Percentiles rank a stretch among this genome's conserved stretches.
These are phyloP conservation scores for Suillus discolor DNA, from an alignment of 768 basidiomycete species.

Conservation along the genomic window DNA sequence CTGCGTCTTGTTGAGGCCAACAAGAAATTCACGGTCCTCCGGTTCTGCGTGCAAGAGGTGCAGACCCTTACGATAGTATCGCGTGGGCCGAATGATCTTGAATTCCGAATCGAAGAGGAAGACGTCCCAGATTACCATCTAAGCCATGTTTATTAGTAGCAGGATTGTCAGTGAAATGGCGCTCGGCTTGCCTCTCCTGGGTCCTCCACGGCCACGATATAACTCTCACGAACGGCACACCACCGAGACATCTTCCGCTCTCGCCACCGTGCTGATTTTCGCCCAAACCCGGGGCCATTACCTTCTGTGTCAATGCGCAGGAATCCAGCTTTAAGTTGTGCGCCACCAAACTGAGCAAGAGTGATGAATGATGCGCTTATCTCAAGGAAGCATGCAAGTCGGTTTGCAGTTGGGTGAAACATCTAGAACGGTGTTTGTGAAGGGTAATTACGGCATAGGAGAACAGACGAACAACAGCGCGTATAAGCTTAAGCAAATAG, in stretches of 20 bases:
- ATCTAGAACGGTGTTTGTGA: conserved; percentile 54
- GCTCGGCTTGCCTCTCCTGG: conserved; percentile 72
- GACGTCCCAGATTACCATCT: conserved; percentile 91
- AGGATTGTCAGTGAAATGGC: background rate
- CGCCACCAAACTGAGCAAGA: conserved; percentile 78
- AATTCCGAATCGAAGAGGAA: conserved; percentile 92
- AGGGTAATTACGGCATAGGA: conserved; percentile 8
- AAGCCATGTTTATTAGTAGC: conserved; percentile 11
- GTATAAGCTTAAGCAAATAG: conserved; percentile 86
- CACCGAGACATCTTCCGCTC: conserved; percentile 73
- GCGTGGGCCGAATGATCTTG: conserved; percentile 83
- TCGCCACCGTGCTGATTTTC: conserved; percentile 61
- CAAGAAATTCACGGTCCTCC: conserved; percentile 28
- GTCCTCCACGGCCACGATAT: conserved; percentile 84
- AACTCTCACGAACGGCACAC: conserved; percentile 93
- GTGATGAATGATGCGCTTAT: conserved; percentile 84
- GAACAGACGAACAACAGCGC: conserved; percentile 71
- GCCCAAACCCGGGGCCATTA: conserved; percentile 58
- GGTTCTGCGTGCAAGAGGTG: conserved; percentile 55
- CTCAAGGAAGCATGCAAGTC: conserved; percentile 89
- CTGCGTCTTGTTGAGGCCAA: conserved; percentile 20
- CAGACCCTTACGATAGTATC: conserved; percentile 86
- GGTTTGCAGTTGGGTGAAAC: conserved; percentile 93
- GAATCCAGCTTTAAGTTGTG: conserved; percentile 91
- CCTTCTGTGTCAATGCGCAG: conserved; percentile 60